Evolutionary conservation across 495 filamentous ascomycete genomes (phyloP).

Genomic region (Penicillium samsonianum): DNA sequence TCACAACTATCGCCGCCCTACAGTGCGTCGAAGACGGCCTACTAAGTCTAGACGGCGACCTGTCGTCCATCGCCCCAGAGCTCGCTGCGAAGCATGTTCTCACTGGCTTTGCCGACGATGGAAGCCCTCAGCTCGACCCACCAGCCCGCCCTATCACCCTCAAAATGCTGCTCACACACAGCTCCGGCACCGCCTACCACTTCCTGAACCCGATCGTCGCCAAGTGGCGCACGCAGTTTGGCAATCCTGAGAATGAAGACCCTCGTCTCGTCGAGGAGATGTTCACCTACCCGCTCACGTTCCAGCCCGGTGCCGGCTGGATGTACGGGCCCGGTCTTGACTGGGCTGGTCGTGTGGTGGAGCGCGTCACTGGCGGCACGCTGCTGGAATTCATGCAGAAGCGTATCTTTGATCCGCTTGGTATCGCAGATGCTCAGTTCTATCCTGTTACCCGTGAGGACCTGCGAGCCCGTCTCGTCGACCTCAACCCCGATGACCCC

Average conservation of each 20-base stretch:
- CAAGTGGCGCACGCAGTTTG: constrained; percentile 38
- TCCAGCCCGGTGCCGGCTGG: constrained; percentile 53
- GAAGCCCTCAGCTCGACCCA: constrained; percentile 28
- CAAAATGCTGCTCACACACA: constrained; percentile 51
- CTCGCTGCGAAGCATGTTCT: constrained; percentile 41
- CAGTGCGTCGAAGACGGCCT: constrained; percentile 52
- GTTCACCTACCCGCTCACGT: constrained; percentile 41
- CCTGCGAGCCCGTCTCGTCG: constrained; percentile 34
- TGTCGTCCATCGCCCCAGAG: constrained; percentile 43
- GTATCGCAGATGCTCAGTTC: constrained; percentile 45
- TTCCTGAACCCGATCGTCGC: constrained; percentile 35
- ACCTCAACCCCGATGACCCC: constrained; percentile 34
- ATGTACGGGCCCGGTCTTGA: constrained; percentile 52
- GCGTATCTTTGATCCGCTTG: constrained; percentile 48
- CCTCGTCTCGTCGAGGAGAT: constrained; percentile 25
- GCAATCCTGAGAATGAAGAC: constrained; percentile 17
- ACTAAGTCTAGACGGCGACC: constrained; percentile 42
- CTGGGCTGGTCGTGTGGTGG: constrained; percentile 52
- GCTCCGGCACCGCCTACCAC: constrained; percentile 50
- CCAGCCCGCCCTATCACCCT: constrained; percentile 39
- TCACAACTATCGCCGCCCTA: constrained; percentile 35
- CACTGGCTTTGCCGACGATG: constrained; percentile 37
- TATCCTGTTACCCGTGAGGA: constrained; percentile 37
- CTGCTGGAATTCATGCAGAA: constrained; percentile 48
- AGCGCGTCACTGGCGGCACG: constrained; percentile 36